Evolutionary conservation across 192 early-diverging fungal genomes (phyloP), one percentile per base, ranked within the genome.

Genomic region (Umbelopsis isabellina): DNA sequence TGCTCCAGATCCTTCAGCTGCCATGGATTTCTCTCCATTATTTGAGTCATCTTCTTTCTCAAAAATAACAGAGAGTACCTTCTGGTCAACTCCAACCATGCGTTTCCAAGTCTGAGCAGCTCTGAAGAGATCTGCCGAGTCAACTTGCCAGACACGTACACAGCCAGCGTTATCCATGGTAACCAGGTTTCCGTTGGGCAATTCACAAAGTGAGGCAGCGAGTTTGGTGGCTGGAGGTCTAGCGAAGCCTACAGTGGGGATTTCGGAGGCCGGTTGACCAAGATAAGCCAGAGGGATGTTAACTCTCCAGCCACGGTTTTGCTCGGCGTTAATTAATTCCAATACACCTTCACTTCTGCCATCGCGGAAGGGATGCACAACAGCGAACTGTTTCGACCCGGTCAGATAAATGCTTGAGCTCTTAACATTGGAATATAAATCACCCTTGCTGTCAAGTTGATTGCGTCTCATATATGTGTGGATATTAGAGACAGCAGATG

Each of bases 81-180:
- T 78, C 48, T 82, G 81, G 52, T 89, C 87, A 16, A 82, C 80
- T 5, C 87, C 87, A 37, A 89, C 87, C 68, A 89, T 70, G 49
- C 84, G 83, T 64, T 84, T 89, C 87, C 87, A 89, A 3, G 82
- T 86, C 45, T 84, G 75, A 2, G 83, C 85, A 16, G 86, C 75
- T 8, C 79, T 69, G 66, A 84, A 83, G 7, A 89, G 67, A 30
- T 87, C 77, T 11, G 78, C 79, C 21, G 86, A 75, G 44, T 83
- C 81, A 10, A 87, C 77, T 74, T 89, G 87, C 85, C 85, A 89
- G 33, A 89, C 73, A 33, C 86, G 81, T 18, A 86, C 83, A 23
- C 65, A 72, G 64, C 83, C 83, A 73, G 83, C 71, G 72, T 83
- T 88, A 52, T 89, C 87, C 82, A 89, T 82, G 3, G 87, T 89